Base-by-base conservation (phyloP, 805 yeast genomes). In the Saccharomycopsis sp. region DNA sequence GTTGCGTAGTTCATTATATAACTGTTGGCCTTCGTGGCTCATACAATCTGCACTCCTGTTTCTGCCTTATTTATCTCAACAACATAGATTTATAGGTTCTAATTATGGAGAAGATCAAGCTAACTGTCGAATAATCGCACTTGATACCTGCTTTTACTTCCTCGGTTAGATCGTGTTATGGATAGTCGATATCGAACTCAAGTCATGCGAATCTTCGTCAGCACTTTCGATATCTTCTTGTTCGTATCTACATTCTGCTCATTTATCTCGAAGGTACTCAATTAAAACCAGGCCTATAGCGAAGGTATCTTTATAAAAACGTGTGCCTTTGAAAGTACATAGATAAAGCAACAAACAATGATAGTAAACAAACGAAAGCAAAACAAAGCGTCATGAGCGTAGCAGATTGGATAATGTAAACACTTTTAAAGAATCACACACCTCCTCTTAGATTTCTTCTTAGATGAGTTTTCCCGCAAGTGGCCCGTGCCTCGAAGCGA, bases 81-180 rank as follows among this genome's bases (percentile, higher is more conserved):
- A 63, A 78, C 66, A 73, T 80, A 71, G 83, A 75, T 70, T 71
- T 61, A 66, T 75, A 84, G 85, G 84, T 81, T 75, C 84, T 81
- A 66, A 64, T 76, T 69, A 74, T 70, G 85, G 86, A 81, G 86
- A 74, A 82, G 79, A 82, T 53, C 62, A 79, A 80, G 85, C 85
- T 74, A 67, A 65, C 60, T 61, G 66, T 71, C 64, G 72, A 62
- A 54, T 60, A 63, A 61, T 67, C 72, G 64, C 65, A 64, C 73
- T 77, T 79, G 84, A 79, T 79, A 79, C 83, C 72, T 68, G 74
- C 73, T 72, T 57, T 57, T 67, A 64, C 61, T 61, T 61, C 66
- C 65, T 72, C 71, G 68, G 63, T 64, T 65, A 76, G 83, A 78
- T 77, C 83, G 79, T 76, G 83, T 69, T 75, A 12, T 44, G 48